Conservation (phyloP, 768 basidiomycete species). For the Boletus subcaerulescens region DNA sequence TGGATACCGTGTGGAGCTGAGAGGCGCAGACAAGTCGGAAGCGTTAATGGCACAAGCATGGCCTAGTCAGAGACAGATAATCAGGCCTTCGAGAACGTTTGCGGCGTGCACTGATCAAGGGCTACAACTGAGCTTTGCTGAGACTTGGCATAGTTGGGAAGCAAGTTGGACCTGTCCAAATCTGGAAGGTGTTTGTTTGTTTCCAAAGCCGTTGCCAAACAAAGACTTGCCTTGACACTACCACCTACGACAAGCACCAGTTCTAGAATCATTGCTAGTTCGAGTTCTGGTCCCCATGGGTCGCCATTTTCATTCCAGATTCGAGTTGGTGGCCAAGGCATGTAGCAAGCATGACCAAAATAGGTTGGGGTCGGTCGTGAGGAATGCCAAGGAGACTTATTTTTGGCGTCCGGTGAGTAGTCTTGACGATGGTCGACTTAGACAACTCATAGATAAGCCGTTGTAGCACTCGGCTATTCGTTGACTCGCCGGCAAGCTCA, state of each 20-base stretch:
- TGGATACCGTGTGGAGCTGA: slow-evolving; percentile 5
- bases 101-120: slow-evolving; percentile 5
- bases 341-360: not conserved
- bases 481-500: not conserved
- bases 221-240: slow-evolving; percentile 5
- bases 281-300: too few species aligned
- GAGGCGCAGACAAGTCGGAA: slow-evolving; percentile 16
- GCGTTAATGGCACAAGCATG: slow-evolving; percentile 29
- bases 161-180: slow-evolving; percentile 1
- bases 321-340: not conserved
- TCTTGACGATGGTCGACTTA: not conserved
- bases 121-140: slow-evolving; percentile 1
- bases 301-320: not conserved
- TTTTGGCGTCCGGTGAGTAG: not conserved
- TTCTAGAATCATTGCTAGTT: too few species aligned
- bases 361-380: not conserved
- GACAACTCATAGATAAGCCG: not conserved
- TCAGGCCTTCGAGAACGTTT: not conserved
- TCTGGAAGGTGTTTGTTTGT: slow-evolving; percentile 26
- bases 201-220: slow-evolving; percentile 30
- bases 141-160: not conserved
- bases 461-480: not conserved
- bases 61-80: not conserved
- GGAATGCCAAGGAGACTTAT: not conserved
- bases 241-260: not conserved